Evolutionary conservation across 306 rosid species (phyloP).

Genomic region (Vigna hirtella): DNA sequence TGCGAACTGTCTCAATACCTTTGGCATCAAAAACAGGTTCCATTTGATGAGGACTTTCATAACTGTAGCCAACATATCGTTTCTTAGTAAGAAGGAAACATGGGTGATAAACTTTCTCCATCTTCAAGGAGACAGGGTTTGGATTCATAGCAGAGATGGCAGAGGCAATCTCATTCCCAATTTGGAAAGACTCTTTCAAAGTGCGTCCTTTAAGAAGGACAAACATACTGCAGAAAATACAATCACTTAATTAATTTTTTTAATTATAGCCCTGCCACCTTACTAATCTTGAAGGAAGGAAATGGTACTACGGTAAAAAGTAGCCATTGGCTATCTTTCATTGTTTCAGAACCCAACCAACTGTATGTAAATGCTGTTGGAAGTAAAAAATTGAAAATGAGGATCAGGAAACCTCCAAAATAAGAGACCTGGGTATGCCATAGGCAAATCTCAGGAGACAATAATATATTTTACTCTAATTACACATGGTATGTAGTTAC

Average conservation of each 20-base stretch:
- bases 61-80: constrained; percentile 97
- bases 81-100: constrained; percentile 96
- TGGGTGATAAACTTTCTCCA: constrained; percentile 92
- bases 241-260: constrained; percentile 22
- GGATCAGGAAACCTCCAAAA: constrained; percentile 12
- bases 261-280: constrained; percentile 23
- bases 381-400: neutral
- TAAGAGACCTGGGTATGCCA: constrained; percentile 18
- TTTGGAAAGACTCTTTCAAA: constrained; percentile 69
- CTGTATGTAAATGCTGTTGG: neutral
- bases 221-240: constrained; percentile 80
- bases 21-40: constrained; percentile 93
- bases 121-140: constrained; percentile 84
- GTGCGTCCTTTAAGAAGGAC: constrained; percentile 93
- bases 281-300: constrained; percentile 18
- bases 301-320: constrained; percentile 31
- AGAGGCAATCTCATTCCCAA: constrained; percentile 91
- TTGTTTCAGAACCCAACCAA: constrained; percentile 11
- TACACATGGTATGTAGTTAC: constrained; percentile 49
- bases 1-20: constrained; percentile 95
- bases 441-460: constrained; percentile 5
- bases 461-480: constrained; percentile 10
- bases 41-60: constrained; percentile 74
- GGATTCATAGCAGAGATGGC: constrained; percentile 92
- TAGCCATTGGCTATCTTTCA: constrained; percentile 30